Percentiles rank a stretch among this genome's conserved stretches.
Evolutionary conservation across 352 stramenopile species (phyloP).

Genomic region (Phytophthora chlamydospora): DNA sequence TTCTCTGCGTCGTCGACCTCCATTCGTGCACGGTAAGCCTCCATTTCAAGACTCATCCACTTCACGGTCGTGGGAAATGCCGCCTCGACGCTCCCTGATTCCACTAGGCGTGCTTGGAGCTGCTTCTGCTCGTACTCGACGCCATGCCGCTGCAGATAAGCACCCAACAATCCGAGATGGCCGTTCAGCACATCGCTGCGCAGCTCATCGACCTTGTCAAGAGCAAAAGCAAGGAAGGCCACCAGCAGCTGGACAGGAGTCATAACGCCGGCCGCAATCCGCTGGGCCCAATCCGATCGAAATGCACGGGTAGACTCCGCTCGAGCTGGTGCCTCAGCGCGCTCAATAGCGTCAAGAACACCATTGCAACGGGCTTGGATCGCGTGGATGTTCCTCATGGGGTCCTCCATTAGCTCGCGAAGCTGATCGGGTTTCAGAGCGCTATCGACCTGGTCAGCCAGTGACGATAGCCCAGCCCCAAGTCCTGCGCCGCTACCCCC

Average conservation of each 20-base stretch:
- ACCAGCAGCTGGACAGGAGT: slow-evolving; percentile 45
- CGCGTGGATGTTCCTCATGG: slow-evolving; percentile 27
- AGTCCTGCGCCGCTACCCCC: slow-evolving; percentile 32
- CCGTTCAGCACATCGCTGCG: slow-evolving; percentile 66
- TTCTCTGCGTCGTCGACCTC: slow-evolving; percentile 34
- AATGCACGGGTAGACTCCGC: slow-evolving; percentile 53
- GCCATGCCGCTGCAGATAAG: slow-evolving; percentile 67
- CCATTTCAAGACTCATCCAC: slow-evolving; percentile 56
- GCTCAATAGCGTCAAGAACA: slow-evolving; percentile 55
- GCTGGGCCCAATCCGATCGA: slow-evolving; percentile 33
- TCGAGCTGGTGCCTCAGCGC: slow-evolving; percentile 57
- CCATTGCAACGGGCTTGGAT: slow-evolving; percentile 50
- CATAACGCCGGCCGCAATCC: slow-evolving; percentile 29
- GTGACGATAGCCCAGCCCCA: slow-evolving; percentile 18
- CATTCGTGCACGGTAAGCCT: slow-evolving; percentile 28
- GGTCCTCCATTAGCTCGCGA: slow-evolving; percentile 43
- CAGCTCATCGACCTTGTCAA: slow-evolving; percentile 73
- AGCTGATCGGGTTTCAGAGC: slow-evolving; percentile 43
- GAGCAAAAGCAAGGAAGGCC: slow-evolving; percentile 67
- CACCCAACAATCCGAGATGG: slow-evolving; percentile 55
- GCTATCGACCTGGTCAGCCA: slow-evolving; percentile 48
- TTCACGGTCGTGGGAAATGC: slow-evolving; percentile 49
- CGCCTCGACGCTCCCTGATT: slow-evolving; percentile 21
- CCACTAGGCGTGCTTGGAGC: slow-evolving; percentile 38
- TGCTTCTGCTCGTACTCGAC: slow-evolving; percentile 73